Conservation (phyloP, 1,139 yeast species). For the Debaryomyces udenii region DNA sequence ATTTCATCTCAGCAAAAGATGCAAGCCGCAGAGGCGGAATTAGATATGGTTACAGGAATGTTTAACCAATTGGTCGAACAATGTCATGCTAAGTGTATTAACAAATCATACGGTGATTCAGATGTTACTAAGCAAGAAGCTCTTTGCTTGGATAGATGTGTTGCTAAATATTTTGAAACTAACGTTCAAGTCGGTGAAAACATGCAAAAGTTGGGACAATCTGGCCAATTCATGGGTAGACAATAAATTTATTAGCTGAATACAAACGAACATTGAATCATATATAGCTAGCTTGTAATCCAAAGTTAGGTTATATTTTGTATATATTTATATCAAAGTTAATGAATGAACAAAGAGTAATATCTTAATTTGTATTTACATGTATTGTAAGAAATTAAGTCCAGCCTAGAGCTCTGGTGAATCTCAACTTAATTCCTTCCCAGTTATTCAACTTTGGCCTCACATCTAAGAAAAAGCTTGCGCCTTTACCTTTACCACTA, state of each 20-base stretch:
- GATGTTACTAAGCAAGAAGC: slow-evolving; percentile 84
- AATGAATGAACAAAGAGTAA: slow-evolving; percentile 7
- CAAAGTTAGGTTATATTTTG: slow-evolving; percentile 1
- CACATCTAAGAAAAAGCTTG: slow-evolving; percentile 83
- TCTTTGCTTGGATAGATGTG: slow-evolving; percentile 95
- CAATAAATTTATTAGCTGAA: slow-evolving; percentile 21
- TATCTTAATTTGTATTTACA: slow-evolving; percentile 5
- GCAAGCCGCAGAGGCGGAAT: slow-evolving; percentile 82
- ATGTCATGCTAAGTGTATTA: slow-evolving; percentile 89
- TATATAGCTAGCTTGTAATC: too few relatives aligned
- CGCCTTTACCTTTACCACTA: slow-evolving; percentile 57
- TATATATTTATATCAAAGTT: slow-evolving; percentile 8
- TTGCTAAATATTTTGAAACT: slow-evolving; percentile 93
- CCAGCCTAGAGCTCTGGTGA: slow-evolving; percentile 58
- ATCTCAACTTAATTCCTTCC: slow-evolving; percentile 78
- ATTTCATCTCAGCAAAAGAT: slow-evolving; percentile 73
- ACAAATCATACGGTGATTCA: slow-evolving; percentile 65
- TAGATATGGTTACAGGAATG: slow-evolving; percentile 97
- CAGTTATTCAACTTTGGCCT: slow-evolving; percentile 82
- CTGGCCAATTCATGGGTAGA: slow-evolving; percentile 56
- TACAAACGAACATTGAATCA: too few relatives aligned
- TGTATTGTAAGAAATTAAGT: background rate
- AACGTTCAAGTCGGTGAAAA: slow-evolving; percentile 95
- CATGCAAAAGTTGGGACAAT: slow-evolving; percentile 75
- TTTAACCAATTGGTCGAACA: slow-evolving; percentile 83